phyloP scores from a whole-genome alignment of 2,329 filamentous ascomycete species.

The Sarocladiaceae sp. region DNA sequence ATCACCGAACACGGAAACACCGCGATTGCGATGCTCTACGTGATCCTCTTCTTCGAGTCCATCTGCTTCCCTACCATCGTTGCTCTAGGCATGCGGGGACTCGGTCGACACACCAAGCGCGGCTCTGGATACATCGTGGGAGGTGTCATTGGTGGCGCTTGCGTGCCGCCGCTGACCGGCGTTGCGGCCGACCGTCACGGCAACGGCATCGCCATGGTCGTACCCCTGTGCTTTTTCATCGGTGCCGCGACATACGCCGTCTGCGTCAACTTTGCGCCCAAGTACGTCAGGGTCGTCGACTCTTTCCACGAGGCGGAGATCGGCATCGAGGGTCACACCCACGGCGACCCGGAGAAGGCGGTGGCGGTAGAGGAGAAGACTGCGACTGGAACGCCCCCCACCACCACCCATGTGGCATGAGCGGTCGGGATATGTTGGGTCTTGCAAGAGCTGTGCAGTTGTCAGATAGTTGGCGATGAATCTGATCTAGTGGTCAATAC shows the following conservation, averaged over 20 bases:
- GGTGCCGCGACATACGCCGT: conserved; percentile 50
- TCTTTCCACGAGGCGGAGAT: conserved; percentile 41
- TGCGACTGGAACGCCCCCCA: background rate
- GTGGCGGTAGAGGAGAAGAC: background rate
- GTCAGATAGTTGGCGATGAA: too few species aligned
- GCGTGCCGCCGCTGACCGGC: conserved; percentile 66
- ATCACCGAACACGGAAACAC: conserved; percentile 40
- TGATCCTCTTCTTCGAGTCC: conserved; percentile 72
- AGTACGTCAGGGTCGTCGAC: conserved; percentile 58
- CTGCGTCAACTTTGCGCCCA: conserved; percentile 59
- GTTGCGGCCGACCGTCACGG: conserved; percentile 57
- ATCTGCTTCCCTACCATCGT: conserved; percentile 80
- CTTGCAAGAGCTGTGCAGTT: too few species aligned
- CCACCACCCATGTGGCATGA: background rate
- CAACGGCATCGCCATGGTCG: conserved; percentile 58
- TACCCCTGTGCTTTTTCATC: conserved; percentile 56
- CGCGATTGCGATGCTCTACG: conserved; percentile 56
- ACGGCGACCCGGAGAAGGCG: background rate
- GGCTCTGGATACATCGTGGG: conserved; percentile 64
- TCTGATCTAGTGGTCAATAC: too few species aligned
- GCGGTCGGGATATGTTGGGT: too few species aligned
- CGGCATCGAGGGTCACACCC: conserved; percentile 25
- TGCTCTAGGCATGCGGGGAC: conserved; percentile 66
- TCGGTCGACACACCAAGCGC: conserved; percentile 71
- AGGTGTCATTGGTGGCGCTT: conserved; percentile 66